Conservation (phyloP, 1,139 yeast species). For the Taphrina betulina region DNA sequence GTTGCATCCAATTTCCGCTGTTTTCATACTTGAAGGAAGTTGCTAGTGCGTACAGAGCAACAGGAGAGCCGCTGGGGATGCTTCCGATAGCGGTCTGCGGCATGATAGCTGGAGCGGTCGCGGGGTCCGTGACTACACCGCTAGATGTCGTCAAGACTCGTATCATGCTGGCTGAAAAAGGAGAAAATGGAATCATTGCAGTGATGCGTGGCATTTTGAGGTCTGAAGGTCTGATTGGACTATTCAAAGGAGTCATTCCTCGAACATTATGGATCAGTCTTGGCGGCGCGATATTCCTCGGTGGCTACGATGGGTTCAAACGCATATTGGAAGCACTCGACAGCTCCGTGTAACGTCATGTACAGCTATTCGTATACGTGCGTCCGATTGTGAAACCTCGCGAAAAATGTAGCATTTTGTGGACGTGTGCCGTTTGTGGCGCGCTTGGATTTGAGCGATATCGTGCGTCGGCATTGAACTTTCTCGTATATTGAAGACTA, state of each 20-base stretch:
- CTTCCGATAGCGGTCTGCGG: constrained; percentile 91
- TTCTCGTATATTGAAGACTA: too few relatives aligned
- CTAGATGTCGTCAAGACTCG: constrained; percentile 89
- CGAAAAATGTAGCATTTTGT: too few relatives aligned
- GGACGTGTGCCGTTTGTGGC: too few relatives aligned
- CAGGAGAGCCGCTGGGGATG: constrained; percentile 52
- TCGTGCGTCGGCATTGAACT: too few relatives aligned
- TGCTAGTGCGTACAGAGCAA: constrained; percentile 50
- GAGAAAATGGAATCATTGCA: constrained; percentile 52
- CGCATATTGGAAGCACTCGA: neutral
- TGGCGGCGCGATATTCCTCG: constrained; percentile 96
- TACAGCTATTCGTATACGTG: too few relatives aligned
- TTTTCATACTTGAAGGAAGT: constrained; percentile 74
- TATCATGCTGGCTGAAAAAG: constrained; percentile 69
- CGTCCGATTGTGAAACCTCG: too few relatives aligned
- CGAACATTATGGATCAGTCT: constrained; percentile 96
- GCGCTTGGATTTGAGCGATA: too few relatives aligned
- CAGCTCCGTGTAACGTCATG: too few relatives aligned
- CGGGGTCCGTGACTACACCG: constrained; percentile 93
- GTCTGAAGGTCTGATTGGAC: constrained; percentile 69
- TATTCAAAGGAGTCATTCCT: constrained; percentile 84
- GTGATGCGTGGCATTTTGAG: constrained; percentile 34
- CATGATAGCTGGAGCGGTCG: constrained; percentile 90
- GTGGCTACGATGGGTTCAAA: constrained; percentile 65
- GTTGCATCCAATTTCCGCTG: constrained; percentile 89